These are phyloP conservation scores for Neofusicoccum cordaticola DNA, from an alignment of 2,329 filamentous ascomycete genomes.

Conservation along the genomic window DNA sequence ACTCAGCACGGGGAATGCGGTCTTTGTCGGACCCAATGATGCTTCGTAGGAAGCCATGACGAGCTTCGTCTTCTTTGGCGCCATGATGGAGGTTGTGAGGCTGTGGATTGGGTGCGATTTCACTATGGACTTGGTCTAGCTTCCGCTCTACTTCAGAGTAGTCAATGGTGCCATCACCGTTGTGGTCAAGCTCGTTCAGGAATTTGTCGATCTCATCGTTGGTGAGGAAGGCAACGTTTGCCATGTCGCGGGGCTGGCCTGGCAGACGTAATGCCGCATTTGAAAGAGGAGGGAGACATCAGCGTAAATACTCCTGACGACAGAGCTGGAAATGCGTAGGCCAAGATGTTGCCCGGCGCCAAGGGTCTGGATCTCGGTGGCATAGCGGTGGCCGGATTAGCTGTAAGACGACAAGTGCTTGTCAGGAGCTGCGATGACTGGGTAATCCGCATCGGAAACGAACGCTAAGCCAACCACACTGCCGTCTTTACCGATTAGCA, in stretches of 20 bases:
- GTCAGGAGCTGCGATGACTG: not conserved
- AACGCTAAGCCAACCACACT: not conserved
- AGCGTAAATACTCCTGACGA: not conserved
- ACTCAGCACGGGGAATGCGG: conserved; percentile 47
- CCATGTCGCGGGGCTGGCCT: not conserved
- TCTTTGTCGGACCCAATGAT: conserved; percentile 47
- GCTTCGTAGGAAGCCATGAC: conserved; percentile 52
- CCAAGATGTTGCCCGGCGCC: not conserved
- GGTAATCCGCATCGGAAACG: not conserved
- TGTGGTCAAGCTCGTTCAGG: conserved; percentile 52
- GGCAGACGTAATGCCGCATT: not conserved
- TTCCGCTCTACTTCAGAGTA: conserved; percentile 54
- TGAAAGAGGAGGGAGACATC: not conserved
- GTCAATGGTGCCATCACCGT: conserved; percentile 52
- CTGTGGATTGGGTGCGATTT: conserved; percentile 48
- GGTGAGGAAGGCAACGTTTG: conserved; percentile 21
- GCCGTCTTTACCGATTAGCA: not conserved
- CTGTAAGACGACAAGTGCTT: not conserved
- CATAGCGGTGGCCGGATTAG: not conserved
- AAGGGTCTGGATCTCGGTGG: not conserved
- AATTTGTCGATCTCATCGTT: conserved; percentile 54
- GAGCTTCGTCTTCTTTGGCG: conserved; percentile 37
- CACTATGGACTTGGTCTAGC: conserved; percentile 52
- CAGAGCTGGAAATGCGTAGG: not conserved
- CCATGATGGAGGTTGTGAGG: conserved; percentile 46